Conservation (phyloP, 805 yeast genomes). For the Barnettozyma wickerhamii region DNA sequence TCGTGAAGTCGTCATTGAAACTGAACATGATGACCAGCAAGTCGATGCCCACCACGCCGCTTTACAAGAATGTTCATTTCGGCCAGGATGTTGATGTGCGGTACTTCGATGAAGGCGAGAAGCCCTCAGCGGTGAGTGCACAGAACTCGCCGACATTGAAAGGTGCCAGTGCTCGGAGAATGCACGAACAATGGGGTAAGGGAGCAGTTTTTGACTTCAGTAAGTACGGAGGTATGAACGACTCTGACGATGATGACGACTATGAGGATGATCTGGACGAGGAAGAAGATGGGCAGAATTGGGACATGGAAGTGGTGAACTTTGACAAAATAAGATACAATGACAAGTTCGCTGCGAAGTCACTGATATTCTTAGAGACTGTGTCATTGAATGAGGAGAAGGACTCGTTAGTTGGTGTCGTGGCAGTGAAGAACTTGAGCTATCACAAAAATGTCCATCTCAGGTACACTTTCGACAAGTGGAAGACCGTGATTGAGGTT, state of each 20-base stretch:
- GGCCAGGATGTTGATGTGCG: slow-evolving; percentile 64
- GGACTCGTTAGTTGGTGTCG: slow-evolving; percentile 58
- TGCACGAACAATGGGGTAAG: slow-evolving; percentile 17
- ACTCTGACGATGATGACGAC: slow-evolving; percentile 18
- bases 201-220: slow-evolving; percentile 23
- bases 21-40: slow-evolving; percentile 32
- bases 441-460: slow-evolving; percentile 65
- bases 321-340: slow-evolving; percentile 45
- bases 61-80: slow-evolving; percentile 76
- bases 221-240: slow-evolving; percentile 14
- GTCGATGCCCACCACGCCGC: slow-evolving; percentile 53
- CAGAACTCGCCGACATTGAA: slow-evolving; percentile 50
- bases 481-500: slow-evolving; percentile 73
- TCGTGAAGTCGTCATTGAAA: slow-evolving; percentile 71
- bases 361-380: slow-evolving; percentile 55
- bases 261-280: slow-evolving; percentile 16
- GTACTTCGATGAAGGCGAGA: slow-evolving; percentile 68
- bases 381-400: slow-evolving; percentile 56
- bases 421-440: slow-evolving; percentile 73
- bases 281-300: slow-evolving; percentile 27
- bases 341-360: slow-evolving; percentile 35
- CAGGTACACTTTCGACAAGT: slow-evolving; percentile 71
- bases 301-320: slow-evolving; percentile 41
- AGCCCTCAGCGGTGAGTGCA: slow-evolving; percentile 74
- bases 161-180: slow-evolving; percentile 25